phyloP scores from a whole-genome alignment of 768 basidiomycete species.

The Russula ochroleuca region DNA sequence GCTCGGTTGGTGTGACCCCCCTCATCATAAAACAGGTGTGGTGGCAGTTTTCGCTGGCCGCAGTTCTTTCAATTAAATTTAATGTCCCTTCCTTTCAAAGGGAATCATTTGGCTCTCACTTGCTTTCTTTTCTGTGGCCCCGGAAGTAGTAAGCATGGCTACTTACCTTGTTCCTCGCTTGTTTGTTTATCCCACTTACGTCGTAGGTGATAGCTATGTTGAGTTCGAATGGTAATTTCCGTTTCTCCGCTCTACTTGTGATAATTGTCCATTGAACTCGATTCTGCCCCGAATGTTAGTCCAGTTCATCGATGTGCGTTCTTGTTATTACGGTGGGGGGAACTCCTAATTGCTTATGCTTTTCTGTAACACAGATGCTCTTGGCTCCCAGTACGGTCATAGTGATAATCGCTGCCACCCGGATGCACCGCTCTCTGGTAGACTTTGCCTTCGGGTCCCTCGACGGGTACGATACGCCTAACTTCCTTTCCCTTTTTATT shows the following conservation, averaged over 20 bases:
- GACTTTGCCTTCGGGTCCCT: too few species aligned
- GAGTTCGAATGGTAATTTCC: neutral
- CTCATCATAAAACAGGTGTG: conserved; percentile 6
- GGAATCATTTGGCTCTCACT: neutral
- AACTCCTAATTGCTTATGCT: neutral
- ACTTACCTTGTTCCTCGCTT: neutral
- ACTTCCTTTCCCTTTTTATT: too few species aligned
- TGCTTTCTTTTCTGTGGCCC: neutral
- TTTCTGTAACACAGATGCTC: neutral
- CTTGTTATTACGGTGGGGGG: neutral
- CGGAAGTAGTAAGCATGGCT: neutral
- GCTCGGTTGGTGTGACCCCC: neutral
- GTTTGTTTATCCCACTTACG: neutral
- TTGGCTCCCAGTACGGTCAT: neutral
- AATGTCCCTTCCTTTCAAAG: neutral
- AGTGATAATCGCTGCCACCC: neutral
- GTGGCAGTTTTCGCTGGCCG: neutral
- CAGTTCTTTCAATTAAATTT: neutral
- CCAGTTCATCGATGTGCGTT: neutral
- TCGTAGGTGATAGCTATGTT: neutral
- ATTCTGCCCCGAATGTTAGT: neutral
- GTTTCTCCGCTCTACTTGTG: neutral
- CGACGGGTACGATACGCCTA: too few species aligned
- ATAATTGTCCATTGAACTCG: neutral
- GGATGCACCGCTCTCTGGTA: neutral